These are phyloP conservation scores for Podaxis sp. DNA, from an alignment of 768 basidiomycete species.

Conservation along the genomic window DNA sequence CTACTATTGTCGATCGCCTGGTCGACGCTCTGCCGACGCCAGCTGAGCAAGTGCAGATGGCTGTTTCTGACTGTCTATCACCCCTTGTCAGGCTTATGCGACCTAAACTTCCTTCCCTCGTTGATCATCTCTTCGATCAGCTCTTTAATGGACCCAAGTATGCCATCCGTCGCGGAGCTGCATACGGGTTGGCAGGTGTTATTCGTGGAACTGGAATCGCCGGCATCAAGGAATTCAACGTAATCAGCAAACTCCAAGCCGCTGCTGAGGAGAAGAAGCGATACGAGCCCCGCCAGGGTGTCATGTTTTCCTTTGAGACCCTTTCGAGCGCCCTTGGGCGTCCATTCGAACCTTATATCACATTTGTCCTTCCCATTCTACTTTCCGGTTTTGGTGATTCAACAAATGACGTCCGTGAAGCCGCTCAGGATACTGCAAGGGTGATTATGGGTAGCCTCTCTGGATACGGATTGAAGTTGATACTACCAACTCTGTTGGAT, in stretches of 20 bases:
- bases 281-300: constrained; percentile 87
- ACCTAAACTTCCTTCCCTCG: constrained; percentile 57
- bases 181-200: constrained; percentile 92
- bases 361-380: constrained; percentile 78
- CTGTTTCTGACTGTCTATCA: constrained; percentile 93
- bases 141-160: constrained; percentile 83
- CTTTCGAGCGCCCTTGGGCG: constrained; percentile 84
- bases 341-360: constrained; percentile 91
- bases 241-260: constrained; percentile 69
- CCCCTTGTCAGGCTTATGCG: constrained; percentile 78
- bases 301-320: constrained; percentile 94
- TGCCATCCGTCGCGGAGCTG: constrained; percentile 92
- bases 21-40: constrained; percentile 92
- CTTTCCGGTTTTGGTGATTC: constrained; percentile 86
- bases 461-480: constrained; percentile 93
- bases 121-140: constrained; percentile 75
- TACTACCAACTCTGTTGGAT: constrained; percentile 84
- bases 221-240: constrained; percentile 79
- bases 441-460: constrained; percentile 96
- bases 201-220: constrained; percentile 89
- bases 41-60: constrained; percentile 93
- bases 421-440: constrained; percentile 86
- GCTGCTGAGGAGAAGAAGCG: constrained; percentile 89
- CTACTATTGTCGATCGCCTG: constrained; percentile 78
- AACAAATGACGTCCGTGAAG: constrained; percentile 86